Percentiles rank a stretch among this genome's conserved stretches.
These are phyloP conservation scores for Colletotrichum higginsianum DNA, from an alignment of 2,329 filamentous ascomycete genomes.

Conservation along the genomic window DNA sequence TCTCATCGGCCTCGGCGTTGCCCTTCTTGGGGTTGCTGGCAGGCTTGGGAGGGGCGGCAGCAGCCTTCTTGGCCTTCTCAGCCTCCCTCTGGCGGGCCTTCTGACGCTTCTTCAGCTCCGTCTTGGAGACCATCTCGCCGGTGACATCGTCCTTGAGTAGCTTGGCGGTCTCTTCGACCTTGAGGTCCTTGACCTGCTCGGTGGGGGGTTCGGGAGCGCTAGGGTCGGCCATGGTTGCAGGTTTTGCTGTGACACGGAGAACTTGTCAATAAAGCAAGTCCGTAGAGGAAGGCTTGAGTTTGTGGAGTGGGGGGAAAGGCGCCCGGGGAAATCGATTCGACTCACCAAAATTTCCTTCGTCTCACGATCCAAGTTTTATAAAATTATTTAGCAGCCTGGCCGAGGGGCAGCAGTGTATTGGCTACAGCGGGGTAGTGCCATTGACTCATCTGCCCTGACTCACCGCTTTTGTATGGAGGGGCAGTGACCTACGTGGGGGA, in stretches of 20 bases:
- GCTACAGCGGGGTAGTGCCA: constrained; percentile 39
- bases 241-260: constrained; percentile 13
- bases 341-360: constrained; percentile 38
- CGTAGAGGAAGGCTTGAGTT: not conserved
- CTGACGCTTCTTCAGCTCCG: constrained; percentile 93
- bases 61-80: constrained; percentile 90
- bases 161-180: constrained; percentile 64
- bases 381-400: constrained; percentile 30
- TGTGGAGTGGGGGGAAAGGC: not conserved
- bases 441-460: constrained; percentile 42
- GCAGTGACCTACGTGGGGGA: constrained; percentile 37
- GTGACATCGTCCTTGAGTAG: constrained; percentile 89
- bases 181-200: constrained; percentile 59
- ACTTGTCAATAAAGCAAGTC: constrained; percentile 5
- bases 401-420: constrained; percentile 42
- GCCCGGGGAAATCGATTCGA: not conserved
- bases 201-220: constrained; percentile 57
- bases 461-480: constrained; percentile 39
- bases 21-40: constrained; percentile 76
- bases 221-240: constrained; percentile 48
- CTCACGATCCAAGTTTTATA: constrained; percentile 34
- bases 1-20: constrained; percentile 77
- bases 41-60: constrained; percentile 73
- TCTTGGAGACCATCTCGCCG: constrained; percentile 88
- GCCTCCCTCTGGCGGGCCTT: constrained; percentile 91